Percentiles rank a stretch among this genome's conserved stretches.
Conservation (phyloP, 495 filamentous ascomycete species). For the Platismatia glauca region DNA sequence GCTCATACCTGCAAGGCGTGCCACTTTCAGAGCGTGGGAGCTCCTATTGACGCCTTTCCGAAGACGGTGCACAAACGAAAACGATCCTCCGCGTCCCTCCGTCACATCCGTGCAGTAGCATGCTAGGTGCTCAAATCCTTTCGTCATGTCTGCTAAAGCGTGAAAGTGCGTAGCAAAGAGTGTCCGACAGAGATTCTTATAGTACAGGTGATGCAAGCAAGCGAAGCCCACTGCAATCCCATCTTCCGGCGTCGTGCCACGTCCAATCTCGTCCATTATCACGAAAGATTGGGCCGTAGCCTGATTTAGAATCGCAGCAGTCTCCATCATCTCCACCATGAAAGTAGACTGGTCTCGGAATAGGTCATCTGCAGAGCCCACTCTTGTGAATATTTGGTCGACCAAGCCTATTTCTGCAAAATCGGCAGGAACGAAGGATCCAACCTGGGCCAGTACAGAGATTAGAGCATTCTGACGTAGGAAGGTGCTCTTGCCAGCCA, state of each 20-base stretch:
- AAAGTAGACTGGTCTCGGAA: slow-evolving; percentile 91
- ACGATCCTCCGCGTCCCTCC: slow-evolving; percentile 48
- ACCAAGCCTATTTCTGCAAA: slow-evolving; percentile 79
- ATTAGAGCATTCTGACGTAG: slow-evolving; percentile 91
- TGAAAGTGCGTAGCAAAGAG: slow-evolving; percentile 98
- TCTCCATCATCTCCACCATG: slow-evolving; percentile 58
- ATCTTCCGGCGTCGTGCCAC: slow-evolving; percentile 87
- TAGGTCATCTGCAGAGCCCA: slow-evolving; percentile 88
- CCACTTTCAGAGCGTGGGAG: slow-evolving; percentile 89
- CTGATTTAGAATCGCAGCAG: slow-evolving; percentile 44
- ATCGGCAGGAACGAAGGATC: slow-evolving; percentile 81
- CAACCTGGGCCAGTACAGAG: slow-evolving; percentile 83
- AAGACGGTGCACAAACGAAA: slow-evolving; percentile 80
- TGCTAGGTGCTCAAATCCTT: slow-evolving; percentile 53
- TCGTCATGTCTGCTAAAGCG: slow-evolving; percentile 65
- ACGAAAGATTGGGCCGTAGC: slow-evolving; percentile 59
- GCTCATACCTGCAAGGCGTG: slow-evolving; percentile 62
- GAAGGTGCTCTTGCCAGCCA: slow-evolving; percentile 96
- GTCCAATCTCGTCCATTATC: slow-evolving; percentile 97
- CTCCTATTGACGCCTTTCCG: slow-evolving; percentile 73
- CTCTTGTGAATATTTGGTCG: slow-evolving; percentile 84
- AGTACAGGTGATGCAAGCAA: slow-evolving; percentile 69
- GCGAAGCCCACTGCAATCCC: slow-evolving; percentile 86
- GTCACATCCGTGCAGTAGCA: slow-evolving; percentile 87
- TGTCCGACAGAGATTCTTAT: slow-evolving; percentile 63